Evolutionary conservation across 306 rosid genomes (phyloP).

Genomic region (Castanea sativa): DNA sequence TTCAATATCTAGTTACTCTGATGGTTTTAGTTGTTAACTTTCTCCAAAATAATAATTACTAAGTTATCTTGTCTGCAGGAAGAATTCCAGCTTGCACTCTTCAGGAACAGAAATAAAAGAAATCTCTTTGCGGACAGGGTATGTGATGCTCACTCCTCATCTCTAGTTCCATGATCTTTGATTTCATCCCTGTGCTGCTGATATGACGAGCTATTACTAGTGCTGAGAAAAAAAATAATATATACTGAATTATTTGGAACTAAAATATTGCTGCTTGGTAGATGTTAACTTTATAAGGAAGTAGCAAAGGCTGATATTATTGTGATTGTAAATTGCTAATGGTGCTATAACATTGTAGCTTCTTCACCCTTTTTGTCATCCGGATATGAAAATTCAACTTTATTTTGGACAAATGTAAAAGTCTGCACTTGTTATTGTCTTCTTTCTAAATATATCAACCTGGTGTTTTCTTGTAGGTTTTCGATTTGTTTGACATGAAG

Average conservation of each 20-base stretch:
- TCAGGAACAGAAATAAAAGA: conserved; percentile 55
- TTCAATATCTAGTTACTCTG: not conserved
- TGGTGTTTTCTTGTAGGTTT: conserved; percentile 47
- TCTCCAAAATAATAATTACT: not conserved
- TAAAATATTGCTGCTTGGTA: not conserved
- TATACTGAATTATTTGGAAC: not conserved
- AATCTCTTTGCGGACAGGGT: conserved; percentile 91
- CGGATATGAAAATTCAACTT: not conserved
- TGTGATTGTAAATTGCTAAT: not conserved
- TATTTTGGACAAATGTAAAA: not conserved
- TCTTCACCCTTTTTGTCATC: not conserved
- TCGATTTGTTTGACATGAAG: conserved; percentile 77
- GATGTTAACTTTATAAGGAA: not conserved
- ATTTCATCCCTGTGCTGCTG: conserved; percentile 3
- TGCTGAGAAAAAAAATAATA: not conserved
- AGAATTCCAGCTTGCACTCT: conserved; percentile 92
- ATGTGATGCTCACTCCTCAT: conserved; percentile 22
- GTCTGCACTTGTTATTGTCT: not conserved
- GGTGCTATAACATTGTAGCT: not conserved
- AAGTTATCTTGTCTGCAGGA: conserved; percentile 45
- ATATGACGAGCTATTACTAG: not conserved
- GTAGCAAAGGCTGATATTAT: not conserved
- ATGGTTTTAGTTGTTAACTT: not conserved
- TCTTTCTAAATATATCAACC: conserved; percentile 9
- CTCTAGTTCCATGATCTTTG: conserved; percentile 1